phyloP scores from a whole-genome alignment of 2,329 filamentous ascomycete genomes.

The Drechslerella stenobrocha region DNA sequence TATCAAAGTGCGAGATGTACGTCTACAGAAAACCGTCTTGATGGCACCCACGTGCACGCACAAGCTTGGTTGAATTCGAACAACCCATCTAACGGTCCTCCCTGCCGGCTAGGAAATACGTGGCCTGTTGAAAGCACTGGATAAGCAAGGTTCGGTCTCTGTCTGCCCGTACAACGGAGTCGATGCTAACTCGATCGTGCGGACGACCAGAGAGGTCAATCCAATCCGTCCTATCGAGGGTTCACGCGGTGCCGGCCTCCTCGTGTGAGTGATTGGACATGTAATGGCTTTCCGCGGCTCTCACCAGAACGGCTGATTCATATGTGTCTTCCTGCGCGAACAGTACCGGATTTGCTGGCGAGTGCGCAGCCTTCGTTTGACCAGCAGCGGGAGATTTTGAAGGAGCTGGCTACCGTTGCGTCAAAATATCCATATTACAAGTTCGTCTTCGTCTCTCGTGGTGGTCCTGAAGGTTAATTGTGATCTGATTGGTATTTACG shows the following conservation, averaged over 20 bases:
- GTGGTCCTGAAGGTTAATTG: no score
- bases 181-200: slow-evolving; percentile 4
- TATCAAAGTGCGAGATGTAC: slow-evolving; percentile 72
- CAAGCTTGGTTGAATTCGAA: no score
- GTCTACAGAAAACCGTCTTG: no score
- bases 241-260: slow-evolving; percentile 78
- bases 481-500: no score
- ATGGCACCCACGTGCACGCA: no score
- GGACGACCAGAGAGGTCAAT: slow-evolving; percentile 66
- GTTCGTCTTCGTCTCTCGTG: slow-evolving; percentile 58
- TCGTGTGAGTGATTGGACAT: slow-evolving; percentile 59
- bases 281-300: neutral
- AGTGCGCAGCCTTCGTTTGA: slow-evolving; percentile 71
- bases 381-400: slow-evolving; percentile 71
- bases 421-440: slow-evolving; percentile 96
- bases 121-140: slow-evolving; percentile 77
- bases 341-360: slow-evolving; percentile 70
- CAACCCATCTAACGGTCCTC: neutral
- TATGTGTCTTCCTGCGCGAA: slow-evolving; percentile 26
- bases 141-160: slow-evolving; percentile 66
- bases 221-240: slow-evolving; percentile 80
- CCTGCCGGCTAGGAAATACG: slow-evolving; percentile 73
- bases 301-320: slow-evolving; percentile 5
- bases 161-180: neutral
- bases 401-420: slow-evolving; percentile 71